Evolutionary conservation across 2,329 filamentous ascomycete species (phyloP).

Genomic region (Stromatinia cepivora): DNA sequence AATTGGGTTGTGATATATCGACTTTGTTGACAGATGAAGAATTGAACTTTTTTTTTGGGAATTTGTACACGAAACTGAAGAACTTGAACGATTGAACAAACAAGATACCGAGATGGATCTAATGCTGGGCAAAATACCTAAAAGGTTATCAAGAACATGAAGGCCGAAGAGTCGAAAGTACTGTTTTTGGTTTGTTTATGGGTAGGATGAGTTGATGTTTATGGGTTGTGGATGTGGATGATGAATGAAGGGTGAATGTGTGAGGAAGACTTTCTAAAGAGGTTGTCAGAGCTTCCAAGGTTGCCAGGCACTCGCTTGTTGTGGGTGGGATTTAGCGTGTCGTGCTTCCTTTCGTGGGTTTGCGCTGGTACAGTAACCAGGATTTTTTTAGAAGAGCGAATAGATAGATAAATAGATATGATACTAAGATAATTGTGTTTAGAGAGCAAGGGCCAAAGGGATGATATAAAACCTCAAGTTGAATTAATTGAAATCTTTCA

Average conservation of each 20-base stretch:
- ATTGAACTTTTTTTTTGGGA: conserved; percentile 19
- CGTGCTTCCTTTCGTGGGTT: conserved; percentile 15
- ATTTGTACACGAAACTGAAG: conserved; percentile 8
- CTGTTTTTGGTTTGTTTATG: not conserved
- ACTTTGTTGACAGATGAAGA: conserved; percentile 26
- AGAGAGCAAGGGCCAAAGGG: not conserved
- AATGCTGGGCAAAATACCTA: conserved; percentile 16
- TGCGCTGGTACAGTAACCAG: conserved; percentile 1
- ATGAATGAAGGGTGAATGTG: conserved; percentile 11
- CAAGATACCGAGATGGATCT: conserved; percentile 14
- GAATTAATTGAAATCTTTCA: too few species aligned
- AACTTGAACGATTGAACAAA: conserved; percentile 19
- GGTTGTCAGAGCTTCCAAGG: conserved; percentile 19
- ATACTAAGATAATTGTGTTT: not conserved
- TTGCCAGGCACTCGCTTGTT: conserved; percentile 22
- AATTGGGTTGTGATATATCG: conserved; percentile 31
- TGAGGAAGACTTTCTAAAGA: conserved; percentile 14
- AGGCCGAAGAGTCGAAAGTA: not conserved
- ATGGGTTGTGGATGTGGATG: conserved; percentile 12
- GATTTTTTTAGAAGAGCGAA: not conserved
- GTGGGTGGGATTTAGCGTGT: conserved; percentile 4
- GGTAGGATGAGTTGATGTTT: conserved; percentile 4
- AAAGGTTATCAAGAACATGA: conserved; percentile 4
- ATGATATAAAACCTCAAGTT: not conserved
- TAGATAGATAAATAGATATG: not conserved